Evolutionary conservation across 345 rosid genomes (phyloP), one percentile per base, ranked within the genome.

Genomic region (Barbarea vulgaris): DNA sequence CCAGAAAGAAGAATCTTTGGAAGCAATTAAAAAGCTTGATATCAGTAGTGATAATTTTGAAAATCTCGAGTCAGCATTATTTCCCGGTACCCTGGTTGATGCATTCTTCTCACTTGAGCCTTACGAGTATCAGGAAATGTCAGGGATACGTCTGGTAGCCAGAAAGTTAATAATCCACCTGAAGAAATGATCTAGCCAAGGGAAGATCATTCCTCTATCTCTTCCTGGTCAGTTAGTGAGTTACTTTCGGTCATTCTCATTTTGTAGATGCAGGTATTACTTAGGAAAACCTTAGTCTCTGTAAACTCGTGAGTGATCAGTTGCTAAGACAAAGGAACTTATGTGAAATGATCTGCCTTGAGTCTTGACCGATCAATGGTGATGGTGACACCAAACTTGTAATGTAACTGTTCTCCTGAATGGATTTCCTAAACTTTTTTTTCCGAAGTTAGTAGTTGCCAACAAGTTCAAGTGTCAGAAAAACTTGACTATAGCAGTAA

Each of bases 131-230:
- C 87, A 74, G 78, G 75, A 84, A 73, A 78, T 15, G 79, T 86
- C 95, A 19, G 98, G 98, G 60, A 82, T 94, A 34, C 85, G 91
- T 41, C 61, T 89, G 53, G 85, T 75, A 72, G 85, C 86, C 3
- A 87, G 81, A 68, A 86, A 87, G 76, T 56, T 91, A 80, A 63
- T 91, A 19, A 73, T 94, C 66, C 74, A 80, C 63, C 44, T 0
- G 56, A 72, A 65, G 27, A 56, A 65, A 39, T 77, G 72, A 77
- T 77, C 31, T 37, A 34, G 19, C 24, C 33, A 69, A 46, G 31
- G 13, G 57, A n/a, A 31, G 33, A 21, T 31, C 15, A 14, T 41
- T 28, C 18, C 18, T 44, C 56, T 15, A 33, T 22, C 70, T 24
- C 51, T 42, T 54, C 11, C 64, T 46, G 64, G 33, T 77, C 70